Percentiles rank a stretch among this genome's conserved stretches.
Conservation (phyloP, 2,329 filamentous ascomycete species). For the Alternaria triticina region DNA sequence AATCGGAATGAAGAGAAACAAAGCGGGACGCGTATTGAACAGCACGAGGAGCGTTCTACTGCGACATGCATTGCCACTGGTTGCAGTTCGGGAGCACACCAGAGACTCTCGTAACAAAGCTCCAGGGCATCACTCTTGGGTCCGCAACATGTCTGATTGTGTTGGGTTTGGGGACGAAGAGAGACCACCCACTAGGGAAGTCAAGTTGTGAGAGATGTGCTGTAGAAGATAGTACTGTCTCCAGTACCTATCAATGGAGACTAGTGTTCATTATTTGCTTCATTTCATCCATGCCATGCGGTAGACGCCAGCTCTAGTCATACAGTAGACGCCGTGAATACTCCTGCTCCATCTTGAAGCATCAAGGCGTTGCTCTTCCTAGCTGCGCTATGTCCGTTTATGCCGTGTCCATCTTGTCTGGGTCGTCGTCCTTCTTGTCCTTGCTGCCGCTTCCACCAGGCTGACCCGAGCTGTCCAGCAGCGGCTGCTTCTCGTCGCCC, state of each 20-base stretch:
- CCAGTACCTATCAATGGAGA: neutral
- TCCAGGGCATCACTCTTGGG: neutral
- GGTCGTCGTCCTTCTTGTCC: slow-evolving; percentile 61
- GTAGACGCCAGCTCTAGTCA: slow-evolving; percentile 28
- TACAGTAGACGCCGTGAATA: slow-evolving; percentile 38
- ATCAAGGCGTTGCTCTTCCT: neutral
- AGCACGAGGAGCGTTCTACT: neutral
- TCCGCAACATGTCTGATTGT: neutral
- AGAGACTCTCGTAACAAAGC: neutral
- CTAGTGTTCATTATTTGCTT: slow-evolving; percentile 16
- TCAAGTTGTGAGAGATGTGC: neutral
- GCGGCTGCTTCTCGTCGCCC: slow-evolving; percentile 65
- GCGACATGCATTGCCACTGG: neutral
- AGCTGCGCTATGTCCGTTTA: slow-evolving; percentile 50
- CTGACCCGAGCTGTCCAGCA: slow-evolving; percentile 69
- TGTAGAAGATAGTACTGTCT: neutral
- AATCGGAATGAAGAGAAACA: neutral
- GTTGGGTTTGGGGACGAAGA: neutral
- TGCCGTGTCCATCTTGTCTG: slow-evolving; percentile 91
- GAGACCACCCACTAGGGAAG: neutral
- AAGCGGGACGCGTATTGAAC: neutral
- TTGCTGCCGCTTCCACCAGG: slow-evolving; percentile 64
- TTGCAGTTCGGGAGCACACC: neutral
- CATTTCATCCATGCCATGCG: slow-evolving; percentile 22
- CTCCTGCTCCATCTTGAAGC: slow-evolving; percentile 27